Evolutionary conservation across 2,329 filamentous ascomycete genomes (phyloP), one percentile per base, ranked within the genome.

Genomic region (Ceratocystis lukuohia): DNA sequence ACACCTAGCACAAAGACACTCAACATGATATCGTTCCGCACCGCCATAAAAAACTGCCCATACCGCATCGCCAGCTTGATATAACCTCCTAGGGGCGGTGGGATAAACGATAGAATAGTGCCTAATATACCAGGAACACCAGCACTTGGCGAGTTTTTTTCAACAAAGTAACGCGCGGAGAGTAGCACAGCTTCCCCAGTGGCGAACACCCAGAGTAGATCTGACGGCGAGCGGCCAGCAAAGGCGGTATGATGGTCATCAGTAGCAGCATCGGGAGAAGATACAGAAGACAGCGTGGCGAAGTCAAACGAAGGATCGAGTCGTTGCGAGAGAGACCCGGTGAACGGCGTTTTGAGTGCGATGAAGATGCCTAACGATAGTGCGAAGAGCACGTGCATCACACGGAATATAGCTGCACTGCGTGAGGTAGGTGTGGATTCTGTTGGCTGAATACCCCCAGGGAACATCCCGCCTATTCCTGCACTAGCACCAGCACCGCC

Each of bases 151-250:
- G 70, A 83, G 84, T 71, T 91, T 88, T 64, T 59, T 17, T 68
- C 63, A 2, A 90, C 72, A 70, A 91, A 84, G 73, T 87, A 89
- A 28, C 88, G 80, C 37, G 83, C 85, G 1, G 84, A 87, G 69
- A 93, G 83, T 69, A 93, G 77, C 65, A 89, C 73, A 10, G 89
- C 80, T 76, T 94, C 88, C 41, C 84, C 86, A 0, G 88, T 90
- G 5, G 88, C 86, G 73, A 93, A 94, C n/a, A 88, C 81, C 78
- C 86, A 90, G 75, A 93, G 75, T 91, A 87, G 69, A 80, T 79
- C 59, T 77, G 77, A 50, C 78, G 73, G 44, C 75, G 66, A 67
- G 37, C 62, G 61, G 17, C 63, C 28, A 12, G 59, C 20, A 3
- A 50, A 10, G 17, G n/a, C 41, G 5, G 44, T 30, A 3, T 15